A percentile compares a stretch with the other conserved stretches of the same genome.
Evolutionary conservation across 106 monocot genomes (phyloP).

Genomic region (Agapanthus africanus): DNA sequence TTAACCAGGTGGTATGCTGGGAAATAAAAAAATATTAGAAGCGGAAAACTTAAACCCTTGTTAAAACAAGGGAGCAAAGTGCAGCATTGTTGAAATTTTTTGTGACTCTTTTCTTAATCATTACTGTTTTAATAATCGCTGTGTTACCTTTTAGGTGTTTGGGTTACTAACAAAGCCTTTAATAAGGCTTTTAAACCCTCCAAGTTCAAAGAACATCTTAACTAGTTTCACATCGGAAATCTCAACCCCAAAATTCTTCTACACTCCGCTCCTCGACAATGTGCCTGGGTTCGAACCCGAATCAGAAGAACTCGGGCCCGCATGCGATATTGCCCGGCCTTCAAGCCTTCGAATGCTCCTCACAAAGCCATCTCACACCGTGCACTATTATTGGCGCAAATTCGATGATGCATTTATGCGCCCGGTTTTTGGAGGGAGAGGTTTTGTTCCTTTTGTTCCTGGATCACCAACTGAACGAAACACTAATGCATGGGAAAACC

Average conservation of each 20-base stretch:
- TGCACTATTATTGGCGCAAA: slow-evolving; percentile 87
- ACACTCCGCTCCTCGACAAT: slow-evolving; percentile 40
- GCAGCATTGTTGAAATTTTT: no score
- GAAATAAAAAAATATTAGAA: no score
- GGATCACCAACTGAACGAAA: slow-evolving; percentile 75
- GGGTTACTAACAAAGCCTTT: slow-evolving; percentile 86
- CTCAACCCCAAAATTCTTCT: slow-evolving; percentile 44
- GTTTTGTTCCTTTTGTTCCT: slow-evolving; percentile 72
- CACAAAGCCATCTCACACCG: slow-evolving; percentile 50
- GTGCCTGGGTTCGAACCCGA: slow-evolving; percentile 47
- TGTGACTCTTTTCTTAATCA: no score
- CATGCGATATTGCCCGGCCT: slow-evolving; percentile 23
- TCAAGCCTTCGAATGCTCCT: slow-evolving; percentile 80
- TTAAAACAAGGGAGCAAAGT: no score
- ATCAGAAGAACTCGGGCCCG: slow-evolving; percentile 7
- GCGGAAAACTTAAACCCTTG: no score
- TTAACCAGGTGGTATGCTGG: no score
- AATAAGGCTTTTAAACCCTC: slow-evolving; percentile 50
- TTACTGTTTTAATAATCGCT: no score
- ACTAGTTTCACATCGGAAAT: slow-evolving; percentile 38
- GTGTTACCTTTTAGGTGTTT: slow-evolving; percentile 88
- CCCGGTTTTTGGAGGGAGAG: slow-evolving; percentile 80
- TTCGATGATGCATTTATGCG: slow-evolving; percentile 86
- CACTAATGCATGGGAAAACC: slow-evolving; percentile 18
- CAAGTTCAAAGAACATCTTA: slow-evolving; percentile 1